Evolutionary conservation across 345 rosid species (phyloP).

Genomic region (Tarenaya hassleriana): DNA sequence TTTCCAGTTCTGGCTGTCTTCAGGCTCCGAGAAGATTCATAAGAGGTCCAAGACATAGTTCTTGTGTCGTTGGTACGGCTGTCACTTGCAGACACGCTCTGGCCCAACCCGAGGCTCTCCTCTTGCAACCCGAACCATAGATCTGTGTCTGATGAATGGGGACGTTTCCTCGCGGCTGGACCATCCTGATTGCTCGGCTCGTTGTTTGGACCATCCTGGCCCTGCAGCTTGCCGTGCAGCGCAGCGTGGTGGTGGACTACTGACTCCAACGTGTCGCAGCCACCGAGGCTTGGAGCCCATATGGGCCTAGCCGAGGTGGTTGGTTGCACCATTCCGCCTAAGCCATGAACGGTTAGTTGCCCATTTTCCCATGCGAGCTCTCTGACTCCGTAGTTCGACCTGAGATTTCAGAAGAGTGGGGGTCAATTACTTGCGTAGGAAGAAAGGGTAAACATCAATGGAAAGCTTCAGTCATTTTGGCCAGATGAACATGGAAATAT

Average conservation of each 20-base stretch:
- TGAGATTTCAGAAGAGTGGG: slow-evolving; percentile 9
- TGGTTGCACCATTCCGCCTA: slow-evolving; percentile 14
- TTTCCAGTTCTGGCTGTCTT: slow-evolving; percentile 39
- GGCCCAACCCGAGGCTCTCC: too few relatives aligned
- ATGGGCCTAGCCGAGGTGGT: slow-evolving; percentile 14
- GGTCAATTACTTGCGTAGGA: too few relatives aligned
- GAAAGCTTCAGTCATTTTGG: too few relatives aligned
- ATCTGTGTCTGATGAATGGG: slow-evolving; percentile 20
- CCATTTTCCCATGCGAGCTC: slow-evolving; percentile 36
- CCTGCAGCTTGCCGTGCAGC: background rate
- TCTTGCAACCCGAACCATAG: too few relatives aligned
- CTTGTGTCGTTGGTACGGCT: slow-evolving; percentile 20
- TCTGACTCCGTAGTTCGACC: slow-evolving; percentile 27
- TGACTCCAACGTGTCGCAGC: slow-evolving; percentile 23
- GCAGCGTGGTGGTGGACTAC: slow-evolving; percentile 35
- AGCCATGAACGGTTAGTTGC: slow-evolving; percentile 29
- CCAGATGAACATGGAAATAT: too few relatives aligned
- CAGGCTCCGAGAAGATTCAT: slow-evolving; percentile 40
- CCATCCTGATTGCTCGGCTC: too few relatives aligned
- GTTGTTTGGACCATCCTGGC: too few relatives aligned
- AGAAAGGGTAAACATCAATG: too few relatives aligned
- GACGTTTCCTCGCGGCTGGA: slow-evolving; percentile 32
- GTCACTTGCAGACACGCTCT: slow-evolving; percentile 29
- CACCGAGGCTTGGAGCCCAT: slow-evolving; percentile 10
- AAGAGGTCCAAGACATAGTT: slow-evolving; percentile 38